Conservation (phyloP, 331 rosid species). For the Pyracantha coccinea region DNA sequence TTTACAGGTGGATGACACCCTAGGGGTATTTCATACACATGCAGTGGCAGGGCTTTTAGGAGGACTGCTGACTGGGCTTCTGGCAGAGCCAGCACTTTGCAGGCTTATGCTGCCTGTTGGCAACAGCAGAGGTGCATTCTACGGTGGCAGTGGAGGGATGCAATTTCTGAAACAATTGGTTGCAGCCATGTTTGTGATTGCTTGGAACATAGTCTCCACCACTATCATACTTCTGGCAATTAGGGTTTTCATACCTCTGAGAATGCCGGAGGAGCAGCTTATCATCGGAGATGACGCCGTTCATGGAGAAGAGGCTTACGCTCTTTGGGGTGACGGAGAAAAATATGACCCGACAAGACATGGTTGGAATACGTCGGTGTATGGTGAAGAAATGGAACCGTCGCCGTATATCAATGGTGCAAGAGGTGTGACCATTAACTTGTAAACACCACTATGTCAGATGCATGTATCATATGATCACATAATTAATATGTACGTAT, state of each 20-base stretch:
- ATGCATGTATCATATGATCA: not conserved
- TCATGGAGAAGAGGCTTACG: slow-evolving; percentile 96
- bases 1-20: slow-evolving; percentile 75
- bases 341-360: slow-evolving; percentile 77
- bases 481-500: not conserved
- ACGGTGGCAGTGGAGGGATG: slow-evolving; percentile 59
- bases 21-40: slow-evolving; percentile 92
- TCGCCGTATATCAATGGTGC: slow-evolving; percentile 89
- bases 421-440: slow-evolving; percentile 73
- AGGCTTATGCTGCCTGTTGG: slow-evolving; percentile 37
- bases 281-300: slow-evolving; percentile 87
- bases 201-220: slow-evolving; percentile 87
- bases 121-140: slow-evolving; percentile 73
- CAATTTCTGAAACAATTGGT: slow-evolving; percentile 73
- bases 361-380: slow-evolving; percentile 30
- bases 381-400: slow-evolving; percentile 10
- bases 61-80: slow-evolving; percentile 80
- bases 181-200: slow-evolving; percentile 58
- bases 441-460: slow-evolving; percentile 16
- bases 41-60: slow-evolving; percentile 93
- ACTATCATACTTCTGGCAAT: slow-evolving; percentile 61
- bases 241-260: slow-evolving; percentile 55
- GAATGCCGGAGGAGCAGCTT: slow-evolving; percentile 83
- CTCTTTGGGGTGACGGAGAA: slow-evolving; percentile 99
- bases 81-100: slow-evolving; percentile 82